A percentile compares a stretch with the other conserved stretches of the same genome.
phyloP scores from a whole-genome alignment of 1,284 basidiomycete species.

The Cutaneotrichosporon curvatum region DNA sequence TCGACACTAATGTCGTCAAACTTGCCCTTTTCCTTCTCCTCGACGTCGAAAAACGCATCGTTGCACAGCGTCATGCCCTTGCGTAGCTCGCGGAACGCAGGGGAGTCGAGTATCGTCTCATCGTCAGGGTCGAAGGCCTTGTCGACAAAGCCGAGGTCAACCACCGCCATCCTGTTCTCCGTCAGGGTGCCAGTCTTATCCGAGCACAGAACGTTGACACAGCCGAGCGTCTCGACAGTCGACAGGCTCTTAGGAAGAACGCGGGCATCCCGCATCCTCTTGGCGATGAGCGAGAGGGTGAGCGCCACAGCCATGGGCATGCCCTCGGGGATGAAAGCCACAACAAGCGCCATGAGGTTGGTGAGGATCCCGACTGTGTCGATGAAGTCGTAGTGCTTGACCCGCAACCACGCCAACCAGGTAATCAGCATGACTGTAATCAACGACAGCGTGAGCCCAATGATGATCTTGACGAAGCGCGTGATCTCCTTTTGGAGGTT shows the following conservation, averaged over 20 bases:
- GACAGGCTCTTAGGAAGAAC: conserved; percentile 57
- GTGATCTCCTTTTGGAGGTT: conserved; percentile 47
- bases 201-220: conserved; percentile 54
- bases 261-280: conserved; percentile 53
- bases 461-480: conserved; percentile 49
- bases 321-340: conserved; percentile 56
- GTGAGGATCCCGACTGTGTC: conserved; percentile 53
- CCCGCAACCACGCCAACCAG: conserved; percentile 53
- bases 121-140: conserved; percentile 30
- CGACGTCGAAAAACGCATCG: conserved; percentile 53
- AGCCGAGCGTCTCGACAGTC: conserved; percentile 57
- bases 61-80: conserved; percentile 51
- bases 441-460: conserved; percentile 51
- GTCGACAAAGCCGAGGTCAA: conserved; percentile 49
- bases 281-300: conserved; percentile 48
- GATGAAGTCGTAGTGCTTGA: conserved; percentile 53
- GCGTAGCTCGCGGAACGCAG: conserved; percentile 14
- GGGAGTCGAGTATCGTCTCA: conserved; percentile 18
- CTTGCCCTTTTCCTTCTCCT: conserved; percentile 15
- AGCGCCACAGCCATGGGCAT: conserved; percentile 51
- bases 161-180: conserved; percentile 47
- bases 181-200: conserved; percentile 57
- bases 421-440: conserved; percentile 50
- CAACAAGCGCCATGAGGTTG: conserved; percentile 55
- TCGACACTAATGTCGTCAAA: conserved; percentile 11